Conservation (phyloP, 257 asterid genomes). For the Nicotiana otophora region DNA sequence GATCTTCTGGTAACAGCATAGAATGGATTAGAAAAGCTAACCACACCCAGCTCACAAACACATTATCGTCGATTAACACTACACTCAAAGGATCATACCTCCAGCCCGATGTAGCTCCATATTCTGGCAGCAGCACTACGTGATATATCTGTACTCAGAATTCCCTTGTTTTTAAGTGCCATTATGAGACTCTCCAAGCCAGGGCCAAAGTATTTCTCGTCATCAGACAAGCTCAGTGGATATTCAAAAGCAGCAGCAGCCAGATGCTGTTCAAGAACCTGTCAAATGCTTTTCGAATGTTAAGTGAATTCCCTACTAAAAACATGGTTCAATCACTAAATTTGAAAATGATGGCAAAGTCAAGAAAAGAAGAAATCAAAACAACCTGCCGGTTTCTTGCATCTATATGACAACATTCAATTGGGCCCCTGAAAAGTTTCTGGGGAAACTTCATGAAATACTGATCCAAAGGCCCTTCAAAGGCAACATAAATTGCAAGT, state of each 20-base stretch:
- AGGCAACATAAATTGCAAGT: constrained; percentile 90
- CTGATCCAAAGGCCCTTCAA: constrained; percentile 94
- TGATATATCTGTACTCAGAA: constrained; percentile 50
- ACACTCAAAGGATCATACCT: constrained; percentile 43
- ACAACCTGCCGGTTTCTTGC: constrained; percentile 79
- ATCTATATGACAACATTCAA: constrained; percentile 92
- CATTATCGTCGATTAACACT: neutral
- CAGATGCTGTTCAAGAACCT: constrained; percentile 92
- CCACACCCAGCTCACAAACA: constrained; percentile 2
- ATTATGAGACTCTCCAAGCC: constrained; percentile 51
- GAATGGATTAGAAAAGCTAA: neutral
- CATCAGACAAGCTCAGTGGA: constrained; percentile 67
- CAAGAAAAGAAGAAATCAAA: neutral
- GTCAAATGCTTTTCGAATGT: neutral
- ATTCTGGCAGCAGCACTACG: constrained; percentile 55
- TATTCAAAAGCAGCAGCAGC: constrained; percentile 86
- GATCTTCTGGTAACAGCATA: constrained; percentile 1
- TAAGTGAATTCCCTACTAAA: neutral
- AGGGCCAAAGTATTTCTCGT: constrained; percentile 70
- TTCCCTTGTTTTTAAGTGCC: constrained; percentile 61
- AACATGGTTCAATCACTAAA: constrained; percentile 1
- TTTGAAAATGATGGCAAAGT: constrained; percentile 6
- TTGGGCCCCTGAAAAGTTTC: constrained; percentile 76
- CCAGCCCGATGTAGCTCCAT: constrained; percentile 85
- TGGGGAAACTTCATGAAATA: constrained; percentile 87